Evolutionary conservation across 495 filamentous ascomycete genomes (phyloP), one percentile per base, ranked within the genome.

Genomic region (Tuber umbilicatum): DNA sequence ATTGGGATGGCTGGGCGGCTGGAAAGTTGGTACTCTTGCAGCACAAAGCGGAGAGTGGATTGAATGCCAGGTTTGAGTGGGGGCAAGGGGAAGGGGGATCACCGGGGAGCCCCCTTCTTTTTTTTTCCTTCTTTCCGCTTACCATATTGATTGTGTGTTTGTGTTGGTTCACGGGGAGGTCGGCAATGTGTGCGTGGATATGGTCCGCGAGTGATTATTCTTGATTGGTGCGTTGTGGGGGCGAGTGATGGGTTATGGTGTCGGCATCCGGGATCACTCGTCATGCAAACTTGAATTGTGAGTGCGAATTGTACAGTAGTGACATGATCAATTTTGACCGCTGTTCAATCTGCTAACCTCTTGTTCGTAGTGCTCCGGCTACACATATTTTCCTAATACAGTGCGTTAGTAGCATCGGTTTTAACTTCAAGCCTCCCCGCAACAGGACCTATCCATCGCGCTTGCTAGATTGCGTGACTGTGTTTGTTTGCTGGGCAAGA

Each of bases 211-310:
- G 27, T 35, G 55, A 35, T 35, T 64, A 64, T 35, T 35, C 27
- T 64, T 64, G 55, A 64, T 16, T 35, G 27, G 55, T 64, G 55
- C 3, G 50, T 19, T 12, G 27, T 31, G 27, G 55, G 55, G 31
- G 55, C 55, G 55, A 64, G 55, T 64, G 55, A 64, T 64, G 55
- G 55, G 55, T 16, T 64, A 16, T 64, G 55, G 55, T 35, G 55
- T 64, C 31, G 27, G 27, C 14, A 31, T 64, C 6, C 3, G 27
- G 55, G 27, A 35, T 64, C 55, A 64, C 55, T 64, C 55, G 55
- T 6, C 31, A 17, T 31, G 55, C 55, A 5, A 64, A 64, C 31
- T 17, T 17, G 55, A 64, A 64, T 64, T n/a, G 1, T 64, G 10
- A 27, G 50, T 5, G 2, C 23, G 55, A 31, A 31, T 19, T 64